These are phyloP conservation scores for Chaetomiaceae sp. DNA, from an alignment of 2,329 filamentous ascomycete genomes.

Conservation along the genomic window DNA sequence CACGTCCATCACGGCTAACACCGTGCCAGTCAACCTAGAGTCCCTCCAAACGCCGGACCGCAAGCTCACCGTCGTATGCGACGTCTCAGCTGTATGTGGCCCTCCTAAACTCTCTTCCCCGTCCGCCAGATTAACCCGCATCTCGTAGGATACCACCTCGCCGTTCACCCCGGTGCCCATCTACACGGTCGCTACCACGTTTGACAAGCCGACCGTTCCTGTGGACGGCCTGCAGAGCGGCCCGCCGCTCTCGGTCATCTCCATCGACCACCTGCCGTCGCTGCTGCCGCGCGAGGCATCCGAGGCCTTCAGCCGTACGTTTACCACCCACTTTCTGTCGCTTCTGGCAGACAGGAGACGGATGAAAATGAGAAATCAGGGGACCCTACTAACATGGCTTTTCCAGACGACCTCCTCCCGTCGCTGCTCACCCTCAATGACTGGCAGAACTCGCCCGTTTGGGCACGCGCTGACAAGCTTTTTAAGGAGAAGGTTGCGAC, in stretches of 20 bases:
- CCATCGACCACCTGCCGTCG: constrained; percentile 78
- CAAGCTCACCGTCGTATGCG: constrained; percentile 72
- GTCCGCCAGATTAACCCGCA: neutral
- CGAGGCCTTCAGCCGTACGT: constrained; percentile 62
- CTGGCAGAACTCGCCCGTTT: constrained; percentile 66
- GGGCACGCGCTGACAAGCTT: constrained; percentile 75
- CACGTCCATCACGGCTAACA: no score
- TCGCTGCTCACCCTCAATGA: constrained; percentile 73
- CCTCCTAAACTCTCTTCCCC: constrained; percentile 33
- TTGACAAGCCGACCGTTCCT: constrained; percentile 81
- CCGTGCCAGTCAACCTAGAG: constrained; percentile 52
- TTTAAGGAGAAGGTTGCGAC: constrained; percentile 69
- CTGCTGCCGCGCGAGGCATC: constrained; percentile 81
- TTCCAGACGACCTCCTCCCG: constrained; percentile 58
- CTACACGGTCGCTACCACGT: constrained; percentile 58
- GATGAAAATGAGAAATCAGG: no score
- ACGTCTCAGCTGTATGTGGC: constrained; percentile 66
- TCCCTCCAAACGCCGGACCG: constrained; percentile 62
- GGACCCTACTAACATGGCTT: neutral
- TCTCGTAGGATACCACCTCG: constrained; percentile 20
- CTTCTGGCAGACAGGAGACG: neutral
- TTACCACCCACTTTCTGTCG: no score
- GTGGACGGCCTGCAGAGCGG: constrained; percentile 47
- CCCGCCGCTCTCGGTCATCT: constrained; percentile 70
- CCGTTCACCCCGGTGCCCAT: constrained; percentile 24